Conservation (phyloP, 2,329 filamentous ascomycete species). For the Drechslerella stenobrocha region DNA sequence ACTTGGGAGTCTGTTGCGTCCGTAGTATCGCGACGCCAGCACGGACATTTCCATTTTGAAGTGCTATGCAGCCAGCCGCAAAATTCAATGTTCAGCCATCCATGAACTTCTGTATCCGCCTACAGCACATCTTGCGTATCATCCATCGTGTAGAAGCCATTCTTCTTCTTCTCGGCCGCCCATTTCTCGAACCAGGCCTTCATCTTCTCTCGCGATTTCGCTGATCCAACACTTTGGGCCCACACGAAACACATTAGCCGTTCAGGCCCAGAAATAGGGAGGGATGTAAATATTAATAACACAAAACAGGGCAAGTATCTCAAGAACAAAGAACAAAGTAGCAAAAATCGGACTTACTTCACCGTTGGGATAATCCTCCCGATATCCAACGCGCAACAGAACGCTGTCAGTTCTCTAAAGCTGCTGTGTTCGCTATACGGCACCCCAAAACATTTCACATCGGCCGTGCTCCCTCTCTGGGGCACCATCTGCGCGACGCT, state of each 20-base stretch:
- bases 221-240: slow-evolving; percentile 61
- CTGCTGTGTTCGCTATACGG: slow-evolving; percentile 96
- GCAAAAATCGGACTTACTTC: slow-evolving; percentile 59
- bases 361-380: slow-evolving; percentile 92
- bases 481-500: slow-evolving; percentile 71
- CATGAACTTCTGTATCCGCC: background rate
- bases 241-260: slow-evolving; percentile 1
- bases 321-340: background rate
- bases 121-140: slow-evolving; percentile 52
- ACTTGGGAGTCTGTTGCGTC: background rate
- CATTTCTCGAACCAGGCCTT: slow-evolving; percentile 62
- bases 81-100: background rate
- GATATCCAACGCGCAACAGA: slow-evolving; percentile 82
- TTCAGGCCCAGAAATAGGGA: too few relatives aligned
- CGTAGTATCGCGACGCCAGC: background rate
- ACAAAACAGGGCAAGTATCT: too few relatives aligned
- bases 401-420: slow-evolving; percentile 91
- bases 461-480: slow-evolving; percentile 77
- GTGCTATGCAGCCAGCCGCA: slow-evolving; percentile 4
- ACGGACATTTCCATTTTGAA: background rate
- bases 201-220: slow-evolving; percentile 68
- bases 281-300: too few relatives aligned
- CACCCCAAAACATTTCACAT: slow-evolving; percentile 87
- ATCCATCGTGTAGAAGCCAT: slow-evolving; percentile 62
- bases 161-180: slow-evolving; percentile 66